Evolutionary conservation across 2,329 filamentous ascomycete species (phyloP).

Genomic region (Ilyonectria mors-panacis): DNA sequence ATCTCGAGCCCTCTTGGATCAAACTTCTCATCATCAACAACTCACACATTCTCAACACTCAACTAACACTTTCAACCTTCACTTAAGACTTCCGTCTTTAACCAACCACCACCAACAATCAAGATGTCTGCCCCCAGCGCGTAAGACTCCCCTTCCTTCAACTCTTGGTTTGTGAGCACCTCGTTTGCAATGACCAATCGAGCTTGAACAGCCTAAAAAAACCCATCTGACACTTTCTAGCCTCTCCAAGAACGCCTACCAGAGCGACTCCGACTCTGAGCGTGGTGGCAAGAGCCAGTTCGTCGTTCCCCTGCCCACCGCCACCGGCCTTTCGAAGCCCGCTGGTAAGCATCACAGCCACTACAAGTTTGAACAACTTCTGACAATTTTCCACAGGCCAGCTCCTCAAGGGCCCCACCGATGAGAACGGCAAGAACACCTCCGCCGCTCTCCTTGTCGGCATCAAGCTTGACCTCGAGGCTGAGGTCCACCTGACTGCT

Average conservation of each 20-base stretch:
- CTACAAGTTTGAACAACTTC: not conserved
- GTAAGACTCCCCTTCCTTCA: slow-evolving; percentile 36
- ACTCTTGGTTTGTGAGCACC: slow-evolving; percentile 4
- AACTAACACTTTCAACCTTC: slow-evolving; percentile 38
- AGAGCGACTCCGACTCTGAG: slow-evolving; percentile 46
- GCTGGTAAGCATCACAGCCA: slow-evolving; percentile 42
- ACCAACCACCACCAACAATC: slow-evolving; percentile 35
- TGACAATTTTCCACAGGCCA: slow-evolving; percentile 56
- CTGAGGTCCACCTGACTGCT: slow-evolving; percentile 74
- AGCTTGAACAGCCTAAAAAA: not conserved
- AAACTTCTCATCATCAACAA: slow-evolving; percentile 36
- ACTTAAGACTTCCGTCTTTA: slow-evolving; percentile 30
- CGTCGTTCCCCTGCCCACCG: slow-evolving; percentile 49
- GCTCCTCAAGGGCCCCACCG: slow-evolving; percentile 70
- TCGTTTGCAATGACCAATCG: slow-evolving; percentile 22
- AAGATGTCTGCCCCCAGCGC: slow-evolving; percentile 47
- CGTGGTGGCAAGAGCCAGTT: slow-evolving; percentile 45
- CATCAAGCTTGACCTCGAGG: slow-evolving; percentile 75
- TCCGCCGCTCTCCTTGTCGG: slow-evolving; percentile 71
- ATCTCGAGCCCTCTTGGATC: slow-evolving; percentile 20
- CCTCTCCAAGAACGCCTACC: slow-evolving; percentile 47
- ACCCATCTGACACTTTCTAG: slow-evolving; percentile 33
- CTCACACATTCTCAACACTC: slow-evolving; percentile 44
- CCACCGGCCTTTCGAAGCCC: slow-evolving; percentile 54
- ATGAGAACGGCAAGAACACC: slow-evolving; percentile 71